Conservation (phyloP, 768 basidiomycete species). For the Mycena leptocephala region DNA sequence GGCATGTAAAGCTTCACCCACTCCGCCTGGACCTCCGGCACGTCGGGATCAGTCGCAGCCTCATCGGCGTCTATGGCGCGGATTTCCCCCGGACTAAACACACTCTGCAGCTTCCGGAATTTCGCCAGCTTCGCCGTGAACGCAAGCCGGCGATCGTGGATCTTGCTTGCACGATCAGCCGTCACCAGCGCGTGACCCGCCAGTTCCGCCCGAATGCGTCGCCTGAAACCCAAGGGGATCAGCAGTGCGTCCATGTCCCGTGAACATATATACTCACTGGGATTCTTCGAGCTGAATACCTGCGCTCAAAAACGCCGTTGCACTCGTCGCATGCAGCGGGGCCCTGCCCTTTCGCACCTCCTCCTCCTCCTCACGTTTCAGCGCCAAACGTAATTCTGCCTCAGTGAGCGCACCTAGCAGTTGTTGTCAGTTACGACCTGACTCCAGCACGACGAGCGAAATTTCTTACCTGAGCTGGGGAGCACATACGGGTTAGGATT, state of each 20-base stretch:
- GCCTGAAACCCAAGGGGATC: background rate
- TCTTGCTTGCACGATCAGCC: background rate
- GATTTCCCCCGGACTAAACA: background rate
- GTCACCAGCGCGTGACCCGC: background rate
- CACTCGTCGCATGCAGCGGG: background rate
- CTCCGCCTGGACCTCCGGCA: background rate
- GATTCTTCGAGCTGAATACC: constrained; percentile 19
- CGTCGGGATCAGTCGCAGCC: background rate
- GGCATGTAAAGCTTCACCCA: background rate
- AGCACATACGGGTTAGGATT: constrained; percentile 9
- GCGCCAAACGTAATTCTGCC: constrained; percentile 2
- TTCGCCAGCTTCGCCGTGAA: background rate
- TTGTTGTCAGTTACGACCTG: background rate
- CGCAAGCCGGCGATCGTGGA: background rate
- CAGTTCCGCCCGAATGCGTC: background rate
- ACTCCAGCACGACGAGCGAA: background rate
- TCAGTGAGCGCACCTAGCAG: constrained; percentile 2
- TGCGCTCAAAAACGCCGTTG: constrained; percentile 9
- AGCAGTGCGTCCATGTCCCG: background rate
- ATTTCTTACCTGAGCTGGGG: background rate
- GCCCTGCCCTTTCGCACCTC: background rate
- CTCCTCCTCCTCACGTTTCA: constrained; percentile 6
- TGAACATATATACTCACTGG: background rate
- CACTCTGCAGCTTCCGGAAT: background rate
- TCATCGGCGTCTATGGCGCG: background rate